Percentiles rank a stretch among this genome's conserved stretches.
Evolutionary conservation across 495 filamentous ascomycete species (phyloP).

Genomic region (Talaromyces borbonicus): DNA sequence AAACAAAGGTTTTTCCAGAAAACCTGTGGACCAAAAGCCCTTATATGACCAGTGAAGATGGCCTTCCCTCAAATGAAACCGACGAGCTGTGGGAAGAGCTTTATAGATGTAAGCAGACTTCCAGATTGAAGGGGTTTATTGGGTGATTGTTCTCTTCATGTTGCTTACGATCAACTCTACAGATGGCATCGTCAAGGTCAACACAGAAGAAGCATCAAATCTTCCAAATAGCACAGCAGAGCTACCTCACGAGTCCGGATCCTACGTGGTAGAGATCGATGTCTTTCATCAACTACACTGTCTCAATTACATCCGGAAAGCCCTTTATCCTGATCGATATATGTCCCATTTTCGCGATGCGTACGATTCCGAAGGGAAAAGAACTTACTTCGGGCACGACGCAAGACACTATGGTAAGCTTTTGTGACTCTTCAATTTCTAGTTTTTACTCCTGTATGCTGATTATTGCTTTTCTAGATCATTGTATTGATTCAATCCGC

Average conservation of each 20-base stretch:
- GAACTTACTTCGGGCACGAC: neutral
- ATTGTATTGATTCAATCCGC: slow-evolving; percentile 12
- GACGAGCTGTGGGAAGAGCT: slow-evolving; percentile 11
- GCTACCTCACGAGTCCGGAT: slow-evolving; percentile 6
- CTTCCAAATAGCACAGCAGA: slow-evolving; percentile 11
- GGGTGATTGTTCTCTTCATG: neutral
- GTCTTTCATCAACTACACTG: slow-evolving; percentile 23
- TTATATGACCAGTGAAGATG: slow-evolving; percentile 7
- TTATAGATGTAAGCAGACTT: slow-evolving; percentile 9
- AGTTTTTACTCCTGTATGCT: neutral
- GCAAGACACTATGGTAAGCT: slow-evolving; percentile 4
- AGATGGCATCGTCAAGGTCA: slow-evolving; percentile 13
- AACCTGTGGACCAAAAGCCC: slow-evolving; percentile 1
- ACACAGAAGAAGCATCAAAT: slow-evolving; percentile 9
- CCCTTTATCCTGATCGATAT: slow-evolving; percentile 4
- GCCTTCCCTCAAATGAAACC: slow-evolving; percentile 9
- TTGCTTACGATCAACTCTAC: neutral
- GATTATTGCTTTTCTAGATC: slow-evolving; percentile 3
- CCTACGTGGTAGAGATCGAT: slow-evolving; percentile 15
- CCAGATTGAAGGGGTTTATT: neutral
- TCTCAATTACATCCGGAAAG: slow-evolving; percentile 8
- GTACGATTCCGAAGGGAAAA: neutral
- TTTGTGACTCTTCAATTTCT: neutral
- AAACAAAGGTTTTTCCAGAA: slow-evolving; percentile 4
- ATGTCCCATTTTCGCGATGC: neutral